Evolutionary conservation across 495 filamentous ascomycete genomes (phyloP), one percentile per base, ranked within the genome.

Genomic region (Aspergillus bertholletiae): DNA sequence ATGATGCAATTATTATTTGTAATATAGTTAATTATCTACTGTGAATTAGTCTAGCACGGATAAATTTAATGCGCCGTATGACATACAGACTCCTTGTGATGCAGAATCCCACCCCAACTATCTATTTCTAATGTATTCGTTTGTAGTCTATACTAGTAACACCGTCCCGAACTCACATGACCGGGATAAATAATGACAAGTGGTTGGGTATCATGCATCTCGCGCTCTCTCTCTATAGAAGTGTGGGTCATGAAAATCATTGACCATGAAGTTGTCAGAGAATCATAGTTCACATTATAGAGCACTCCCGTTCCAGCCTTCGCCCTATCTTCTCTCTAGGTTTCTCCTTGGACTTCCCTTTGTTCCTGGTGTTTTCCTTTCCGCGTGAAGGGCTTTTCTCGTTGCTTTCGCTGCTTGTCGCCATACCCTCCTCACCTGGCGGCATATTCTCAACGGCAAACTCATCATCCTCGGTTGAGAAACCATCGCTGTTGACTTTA

Each of bases 281-380:
- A 24, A 50, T 0, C 45, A 30, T 27, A 44, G 23, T 22, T 62
- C 56, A 61, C 61, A 64, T 64, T 8, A 62, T 43, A 32, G 71
- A 58, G 72, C 90, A 95, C 64, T 93, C 89, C 45, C 89, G 75
- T 49, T 95, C 90, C 7, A 84, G 82, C 44, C 70, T 77, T 28
- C 55, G 65, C 69, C 57, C 74, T 65, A 55, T 74, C 55, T 73
- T 82, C 59, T 74, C 75, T 52, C 74, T 76, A 17, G 64, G 71
- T 47, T 72, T 78, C 30, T 76, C 73, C 44, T 64, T 73, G 22
- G 58, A 30, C 58, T 72, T 75, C 13, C 63, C 63, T 44, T 64
- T 68, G 34, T 41, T 32, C 18, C 48, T 50, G 8, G 61, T 60
- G 5, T 59, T 48, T 37, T 67, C 65, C 27, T 62, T 67, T n/a